Base-by-base conservation (phyloP, 176 grass and related monocot species). In the Musa troglodytarum region DNA sequence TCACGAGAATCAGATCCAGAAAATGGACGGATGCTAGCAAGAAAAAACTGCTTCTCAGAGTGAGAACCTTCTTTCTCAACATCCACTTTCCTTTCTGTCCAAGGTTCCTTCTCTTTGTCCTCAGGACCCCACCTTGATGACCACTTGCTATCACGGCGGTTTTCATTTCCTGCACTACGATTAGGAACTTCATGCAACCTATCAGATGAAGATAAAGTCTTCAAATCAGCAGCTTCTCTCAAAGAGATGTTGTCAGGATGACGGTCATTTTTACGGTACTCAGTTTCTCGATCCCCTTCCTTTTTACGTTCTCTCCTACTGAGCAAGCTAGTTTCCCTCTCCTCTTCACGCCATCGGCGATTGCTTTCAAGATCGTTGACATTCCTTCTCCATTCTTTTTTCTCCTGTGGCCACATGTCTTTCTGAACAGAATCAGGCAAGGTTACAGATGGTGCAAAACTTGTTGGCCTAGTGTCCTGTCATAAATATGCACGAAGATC, bases 51-150 rank as follows among this genome's bases (percentile, higher is more conserved):
- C 43, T 92, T 96, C 71, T 85, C 89, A 83, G 28, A 71, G 76
- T 89, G 82, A 5, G 77, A 54, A 85, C 86, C 92, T 83, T 87
- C 88, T 80, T 85, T 88, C 20, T 91, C 86, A 51, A 55, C 55
- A 50, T 89, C 95, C 65, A 70, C 28, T 81, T 95, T 99, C 79
- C 89, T 99, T 20, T 95, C 96, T 50, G 70, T 52, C 50, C 81
- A 83, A n/a, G 83, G 29, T 21, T 96, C 93, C 71, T 90, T 92
- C 55, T 98, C 90, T 51, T 90, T 92, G 66, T 94, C 96, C 74
- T 99, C 96, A 50, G 96, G 96, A 50, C 96, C 96, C 96, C 96
- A 99, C 62, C 96, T 90, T 64, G 89, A 88, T 54, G 96, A 99
- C 96, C 96, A 99, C 83, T 93, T 93, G 22, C 77, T 81, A 82